These are phyloP conservation scores for Candida sp. DNA, from an alignment of 1,139 yeast genomes.

Conservation along the genomic window DNA sequence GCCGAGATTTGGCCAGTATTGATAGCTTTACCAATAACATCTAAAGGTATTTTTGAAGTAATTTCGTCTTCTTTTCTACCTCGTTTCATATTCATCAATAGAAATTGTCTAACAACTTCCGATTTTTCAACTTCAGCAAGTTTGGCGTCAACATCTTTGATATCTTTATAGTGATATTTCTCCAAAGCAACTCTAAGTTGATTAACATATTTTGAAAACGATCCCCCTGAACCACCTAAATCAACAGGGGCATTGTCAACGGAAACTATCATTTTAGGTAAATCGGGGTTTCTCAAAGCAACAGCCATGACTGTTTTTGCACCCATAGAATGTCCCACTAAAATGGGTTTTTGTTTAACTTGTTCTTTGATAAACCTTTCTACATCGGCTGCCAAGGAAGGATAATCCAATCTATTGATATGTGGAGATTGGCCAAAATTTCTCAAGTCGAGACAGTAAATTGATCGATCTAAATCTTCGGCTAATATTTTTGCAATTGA, in stretches of 20 bases:
- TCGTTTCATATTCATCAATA: conserved; percentile 65
- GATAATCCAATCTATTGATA: conserved; percentile 64
- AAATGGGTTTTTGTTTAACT: conserved; percentile 47
- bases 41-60: conserved; percentile 65
- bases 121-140: conserved; percentile 62
- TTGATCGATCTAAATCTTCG: conserved; percentile 39
- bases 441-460: conserved; percentile 78
- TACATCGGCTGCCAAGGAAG: conserved; percentile 82
- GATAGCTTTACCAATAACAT: conserved; percentile 60
- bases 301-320: conserved; percentile 93
- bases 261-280: conserved; percentile 62
- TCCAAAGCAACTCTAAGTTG: conserved; percentile 56
- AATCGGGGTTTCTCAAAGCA: conserved; percentile 64
- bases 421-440: conserved; percentile 96
- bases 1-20: conserved; percentile 62
- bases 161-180: conserved; percentile 39
- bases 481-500: conserved; percentile 58
- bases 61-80: conserved; percentile 34
- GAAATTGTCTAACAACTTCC: conserved; percentile 67
- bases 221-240: conserved; percentile 44
- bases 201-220: conserved; percentile 65
- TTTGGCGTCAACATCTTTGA: conserved; percentile 67
- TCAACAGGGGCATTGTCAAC: conserved; percentile 92
- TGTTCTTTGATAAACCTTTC: conserved; percentile 59
- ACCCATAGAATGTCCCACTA: conserved; percentile 97